Conservation (phyloP, 2,329 filamentous ascomycete species). For the Diaporthe citri region DNA sequence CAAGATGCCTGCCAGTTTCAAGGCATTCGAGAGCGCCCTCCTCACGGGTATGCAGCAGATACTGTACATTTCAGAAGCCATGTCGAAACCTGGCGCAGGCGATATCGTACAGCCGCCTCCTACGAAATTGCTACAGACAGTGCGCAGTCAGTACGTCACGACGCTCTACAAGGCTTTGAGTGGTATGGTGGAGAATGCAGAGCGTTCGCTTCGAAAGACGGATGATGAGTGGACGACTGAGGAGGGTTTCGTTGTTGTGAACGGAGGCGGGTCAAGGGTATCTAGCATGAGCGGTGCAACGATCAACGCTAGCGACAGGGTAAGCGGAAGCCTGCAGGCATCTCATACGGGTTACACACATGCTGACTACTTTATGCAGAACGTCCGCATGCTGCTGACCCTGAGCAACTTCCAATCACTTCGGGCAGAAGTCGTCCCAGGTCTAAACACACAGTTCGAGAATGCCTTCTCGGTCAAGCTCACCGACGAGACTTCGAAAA, state of each 20-base stretch:
- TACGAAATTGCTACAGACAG: conserved; percentile 89
- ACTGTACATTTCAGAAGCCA: conserved; percentile 89
- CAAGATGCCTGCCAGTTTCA: conserved; percentile 88
- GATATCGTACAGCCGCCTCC: conserved; percentile 89
- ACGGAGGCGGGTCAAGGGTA: conserved; percentile 46
- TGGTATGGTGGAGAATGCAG: conserved; percentile 97
- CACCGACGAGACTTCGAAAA: conserved; percentile 92
- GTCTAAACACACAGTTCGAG: conserved; percentile 92
- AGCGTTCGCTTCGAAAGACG: conserved; percentile 75
- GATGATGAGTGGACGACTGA: conserved; percentile 72
- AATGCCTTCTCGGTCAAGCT: conserved; percentile 94
- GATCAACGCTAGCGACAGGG: conserved; percentile 68
- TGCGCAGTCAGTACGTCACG: conserved; percentile 91
- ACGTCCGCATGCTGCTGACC: conserved; percentile 92
- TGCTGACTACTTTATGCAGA: conserved; percentile 63
- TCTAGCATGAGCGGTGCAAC: conserved; percentile 56
- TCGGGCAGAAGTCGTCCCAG: conserved; percentile 84
- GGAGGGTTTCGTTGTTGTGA: conserved; percentile 55
- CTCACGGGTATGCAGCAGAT: conserved; percentile 94
- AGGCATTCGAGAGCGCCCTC: conserved; percentile 85
- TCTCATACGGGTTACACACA: background rate
- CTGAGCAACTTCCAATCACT: conserved; percentile 91
- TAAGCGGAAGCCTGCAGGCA: conserved; percentile 50
- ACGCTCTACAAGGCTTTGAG: conserved; percentile 94
- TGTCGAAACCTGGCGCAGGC: conserved; percentile 77